Conservation (phyloP, 1,139 yeast genomes). For the Lodderomyces beijingensis region DNA sequence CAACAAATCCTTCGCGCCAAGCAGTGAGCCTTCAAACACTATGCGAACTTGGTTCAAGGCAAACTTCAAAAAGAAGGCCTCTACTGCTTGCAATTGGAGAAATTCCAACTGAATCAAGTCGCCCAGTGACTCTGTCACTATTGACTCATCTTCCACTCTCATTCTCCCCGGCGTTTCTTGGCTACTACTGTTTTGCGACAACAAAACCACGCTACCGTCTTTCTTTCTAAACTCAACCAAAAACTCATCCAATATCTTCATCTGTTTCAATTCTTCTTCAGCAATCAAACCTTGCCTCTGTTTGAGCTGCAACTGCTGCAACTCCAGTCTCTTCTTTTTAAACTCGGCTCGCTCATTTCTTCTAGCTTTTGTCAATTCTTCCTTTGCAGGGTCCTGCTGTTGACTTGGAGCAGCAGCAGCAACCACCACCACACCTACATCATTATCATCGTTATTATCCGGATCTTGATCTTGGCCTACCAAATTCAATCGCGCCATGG, state of each 20-base stretch:
- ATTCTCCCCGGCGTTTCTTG: constrained; percentile 9
- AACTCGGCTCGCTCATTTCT: constrained; percentile 70
- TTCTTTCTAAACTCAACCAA: constrained; percentile 21
- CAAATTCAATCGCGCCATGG: constrained; percentile 44
- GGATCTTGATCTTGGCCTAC: constrained; percentile 5
- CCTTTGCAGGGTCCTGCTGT: constrained; percentile 40
- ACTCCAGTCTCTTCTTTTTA: constrained; percentile 49
- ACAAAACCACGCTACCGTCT: constrained; percentile 7
- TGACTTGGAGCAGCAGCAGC: neutral
- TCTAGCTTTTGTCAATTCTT: constrained; percentile 72
- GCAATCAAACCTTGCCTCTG: constrained; percentile 22
- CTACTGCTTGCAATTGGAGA: constrained; percentile 72
- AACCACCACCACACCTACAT: no score
- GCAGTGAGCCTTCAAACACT: neutral
- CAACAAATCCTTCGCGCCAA: constrained; percentile 24
- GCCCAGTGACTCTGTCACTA: constrained; percentile 32
- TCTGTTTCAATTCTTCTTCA: constrained; percentile 21
- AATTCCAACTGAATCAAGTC: constrained; percentile 48
- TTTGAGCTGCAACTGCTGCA: constrained; percentile 33
- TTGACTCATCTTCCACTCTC: constrained; percentile 10
- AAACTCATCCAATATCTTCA: constrained; percentile 24
- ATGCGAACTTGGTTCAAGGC: constrained; percentile 45
- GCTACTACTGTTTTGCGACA: constrained; percentile 4
- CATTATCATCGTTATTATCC: constrained; percentile 30
- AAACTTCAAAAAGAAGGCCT: constrained; percentile 60